Percentiles rank a stretch among this genome's conserved stretches.
Evolutionary conservation across 2,329 filamentous ascomycete genomes (phyloP).

Genomic region (Calonectria hawksworthii): DNA sequence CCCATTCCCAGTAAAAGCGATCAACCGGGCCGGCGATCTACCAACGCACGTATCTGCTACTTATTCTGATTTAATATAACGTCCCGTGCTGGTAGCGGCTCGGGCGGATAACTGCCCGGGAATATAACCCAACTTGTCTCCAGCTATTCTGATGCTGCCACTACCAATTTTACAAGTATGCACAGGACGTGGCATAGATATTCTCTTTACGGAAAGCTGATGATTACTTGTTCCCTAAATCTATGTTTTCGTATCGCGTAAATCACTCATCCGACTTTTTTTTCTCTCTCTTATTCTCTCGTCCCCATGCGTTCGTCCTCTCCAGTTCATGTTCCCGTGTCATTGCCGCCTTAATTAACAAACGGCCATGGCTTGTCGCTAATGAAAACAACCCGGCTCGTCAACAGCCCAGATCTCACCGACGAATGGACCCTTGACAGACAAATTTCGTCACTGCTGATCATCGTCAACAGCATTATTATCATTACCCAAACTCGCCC

Average conservation of each 20-base stretch:
- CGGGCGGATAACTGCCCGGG: neutral
- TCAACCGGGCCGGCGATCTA: slow-evolving; percentile 19
- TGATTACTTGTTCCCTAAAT: neutral
- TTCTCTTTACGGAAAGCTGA: neutral
- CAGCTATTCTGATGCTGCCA: neutral
- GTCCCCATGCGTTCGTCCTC: neutral
- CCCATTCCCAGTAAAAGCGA: neutral
- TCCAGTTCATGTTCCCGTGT: neutral
- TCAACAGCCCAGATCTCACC: neutral
- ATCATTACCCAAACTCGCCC: slow-evolving; percentile 3
- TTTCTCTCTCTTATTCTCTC: neutral
- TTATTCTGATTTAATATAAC: slow-evolving; percentile 3
- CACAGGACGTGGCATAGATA: neutral
- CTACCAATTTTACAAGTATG: neutral
- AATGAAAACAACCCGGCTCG: neutral
- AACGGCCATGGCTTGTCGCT: neutral
- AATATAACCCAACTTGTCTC: neutral
- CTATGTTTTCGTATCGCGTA: neutral
- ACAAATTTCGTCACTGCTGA: slow-evolving; percentile 8
- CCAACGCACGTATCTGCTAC: neutral
- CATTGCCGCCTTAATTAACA: neutral
- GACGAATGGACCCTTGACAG: neutral
- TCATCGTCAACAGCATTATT: slow-evolving; percentile 9
- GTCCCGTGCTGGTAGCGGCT: slow-evolving; percentile 5
- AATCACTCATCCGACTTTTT: neutral